Evolutionary conservation across 2,329 filamentous ascomycete genomes (phyloP).

Genomic region (Hymenoscyphus infarciens): DNA sequence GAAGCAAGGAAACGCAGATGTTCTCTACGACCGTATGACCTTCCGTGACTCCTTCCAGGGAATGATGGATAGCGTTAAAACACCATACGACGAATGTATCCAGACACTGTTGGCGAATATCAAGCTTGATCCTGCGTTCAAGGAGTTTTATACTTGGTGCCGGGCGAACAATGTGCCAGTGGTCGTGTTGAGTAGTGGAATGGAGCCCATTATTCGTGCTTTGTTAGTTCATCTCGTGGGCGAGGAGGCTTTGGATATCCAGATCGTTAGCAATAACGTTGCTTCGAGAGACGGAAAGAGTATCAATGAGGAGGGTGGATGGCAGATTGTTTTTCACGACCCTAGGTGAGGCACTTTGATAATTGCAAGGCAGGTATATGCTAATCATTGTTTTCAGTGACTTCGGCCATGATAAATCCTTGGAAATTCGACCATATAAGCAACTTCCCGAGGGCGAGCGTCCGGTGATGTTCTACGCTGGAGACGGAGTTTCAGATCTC

Average conservation of each 20-base stretch:
- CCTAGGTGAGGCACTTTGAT: slow-evolving; percentile 55
- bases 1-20: slow-evolving; percentile 68
- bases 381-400: slow-evolving; percentile 33
- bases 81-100: slow-evolving; percentile 79
- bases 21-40: slow-evolving; percentile 64
- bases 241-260: slow-evolving; percentile 68
- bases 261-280: slow-evolving; percentile 88
- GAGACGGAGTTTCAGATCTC: slow-evolving; percentile 89
- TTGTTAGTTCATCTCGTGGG: slow-evolving; percentile 78
- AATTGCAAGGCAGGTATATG: background rate
- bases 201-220: slow-evolving; percentile 86
- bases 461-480: slow-evolving; percentile 89
- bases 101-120: slow-evolving; percentile 76
- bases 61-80: slow-evolving; percentile 85
- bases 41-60: slow-evolving; percentile 86
- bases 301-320: slow-evolving; percentile 77
- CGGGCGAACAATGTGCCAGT: slow-evolving; percentile 81
- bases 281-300: slow-evolving; percentile 61
- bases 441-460: slow-evolving; percentile 63
- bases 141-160: slow-evolving; percentile 82
- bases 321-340: slow-evolving; percentile 86
- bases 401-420: slow-evolving; percentile 96
- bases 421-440: slow-evolving; percentile 85
- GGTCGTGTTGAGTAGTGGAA: slow-evolving; percentile 87
- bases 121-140: slow-evolving; percentile 83